phyloP scores from a whole-genome alignment of 75 land plant species.

The Picea sitchensis region DNA sequence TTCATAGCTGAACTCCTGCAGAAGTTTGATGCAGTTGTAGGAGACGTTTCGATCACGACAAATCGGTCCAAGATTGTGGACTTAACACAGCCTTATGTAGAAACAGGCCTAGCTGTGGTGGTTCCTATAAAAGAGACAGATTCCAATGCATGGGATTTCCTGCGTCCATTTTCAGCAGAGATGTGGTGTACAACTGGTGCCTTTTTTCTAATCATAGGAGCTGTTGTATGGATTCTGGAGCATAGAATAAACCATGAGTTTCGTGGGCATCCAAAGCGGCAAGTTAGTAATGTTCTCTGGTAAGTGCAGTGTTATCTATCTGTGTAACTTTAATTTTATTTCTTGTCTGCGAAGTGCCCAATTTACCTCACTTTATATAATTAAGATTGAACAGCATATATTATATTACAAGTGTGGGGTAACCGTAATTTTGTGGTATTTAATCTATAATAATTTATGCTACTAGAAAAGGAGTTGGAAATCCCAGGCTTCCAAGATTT shows the following conservation, averaged over 20 bases:
- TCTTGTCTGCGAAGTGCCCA: not conserved
- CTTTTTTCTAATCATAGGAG: slow-evolving; percentile 39
- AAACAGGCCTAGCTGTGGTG: slow-evolving; percentile 36
- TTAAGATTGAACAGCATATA: not conserved
- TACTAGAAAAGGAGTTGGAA: not conserved
- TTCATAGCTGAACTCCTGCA: slow-evolving; percentile 13
- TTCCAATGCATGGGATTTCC: slow-evolving; percentile 44
- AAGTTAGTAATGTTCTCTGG: slow-evolving; percentile 28
- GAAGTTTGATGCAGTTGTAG: slow-evolving; percentile 42
- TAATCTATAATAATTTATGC: too few species aligned
- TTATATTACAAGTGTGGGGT: too few species aligned
- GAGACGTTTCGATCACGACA: slow-evolving; percentile 33
- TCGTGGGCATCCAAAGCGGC: slow-evolving; percentile 33
- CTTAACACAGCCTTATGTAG: slow-evolving; percentile 43
- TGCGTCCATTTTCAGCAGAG: slow-evolving; percentile 33
- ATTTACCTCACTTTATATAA: not conserved
- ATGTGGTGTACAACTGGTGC: slow-evolving; percentile 44
- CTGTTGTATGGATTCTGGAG: slow-evolving; percentile 50
- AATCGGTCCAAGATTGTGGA: slow-evolving; percentile 38
- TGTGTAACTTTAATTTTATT: not conserved
- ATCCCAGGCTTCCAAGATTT: not conserved
- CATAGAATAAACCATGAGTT: slow-evolving; percentile 36
- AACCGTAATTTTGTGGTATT: too few species aligned
- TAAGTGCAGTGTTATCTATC: slow-evolving; percentile 9
- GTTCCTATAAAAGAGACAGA: not conserved